A percentile compares a stretch with the other conserved stretches of the same genome.
These are phyloP conservation scores for Stemphylium beticola DNA, from an alignment of 2,329 filamentous ascomycete species.

Conservation along the genomic window DNA sequence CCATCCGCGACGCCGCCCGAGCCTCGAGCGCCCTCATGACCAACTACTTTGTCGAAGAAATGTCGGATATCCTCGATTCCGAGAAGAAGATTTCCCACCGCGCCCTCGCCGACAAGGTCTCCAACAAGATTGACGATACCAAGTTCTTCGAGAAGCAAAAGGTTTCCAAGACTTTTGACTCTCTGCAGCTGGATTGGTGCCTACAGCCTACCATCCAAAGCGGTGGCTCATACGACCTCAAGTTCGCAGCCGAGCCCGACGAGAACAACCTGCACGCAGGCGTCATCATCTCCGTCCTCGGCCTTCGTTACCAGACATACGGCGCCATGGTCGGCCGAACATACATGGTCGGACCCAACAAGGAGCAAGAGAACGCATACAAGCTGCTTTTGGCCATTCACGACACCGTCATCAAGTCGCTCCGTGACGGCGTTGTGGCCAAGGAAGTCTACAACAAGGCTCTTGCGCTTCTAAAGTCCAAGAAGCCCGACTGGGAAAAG, in stretches of 20 bases:
- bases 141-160: conserved; percentile 93
- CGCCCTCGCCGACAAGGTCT: conserved; percentile 82
- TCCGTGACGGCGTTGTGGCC: conserved; percentile 81
- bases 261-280: conserved; percentile 84
- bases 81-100: conserved; percentile 98
- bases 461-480: conserved; percentile 76
- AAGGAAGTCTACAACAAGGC: conserved; percentile 96
- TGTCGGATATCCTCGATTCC: conserved; percentile 93
- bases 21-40: conserved; percentile 95
- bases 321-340: conserved; percentile 91
- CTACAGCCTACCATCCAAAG: conserved; percentile 91
- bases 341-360: conserved; percentile 96
- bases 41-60: conserved; percentile 96
- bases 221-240: conserved; percentile 92
- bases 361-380: conserved; percentile 93
- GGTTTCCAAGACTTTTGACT: conserved; percentile 85
- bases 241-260: conserved; percentile 78
- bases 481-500: conserved; percentile 94
- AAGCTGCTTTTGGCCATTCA: conserved; percentile 85
- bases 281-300: conserved; percentile 90
- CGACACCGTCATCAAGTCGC: conserved; percentile 86
- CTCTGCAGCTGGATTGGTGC: conserved; percentile 90
- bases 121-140: conserved; percentile 87
- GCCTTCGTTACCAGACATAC: conserved; percentile 94
- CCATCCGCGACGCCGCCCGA: conserved; percentile 92